Evolutionary conservation across 2,329 filamentous ascomycete species (phyloP).

Genomic region (Podosphaera leucotricha): DNA sequence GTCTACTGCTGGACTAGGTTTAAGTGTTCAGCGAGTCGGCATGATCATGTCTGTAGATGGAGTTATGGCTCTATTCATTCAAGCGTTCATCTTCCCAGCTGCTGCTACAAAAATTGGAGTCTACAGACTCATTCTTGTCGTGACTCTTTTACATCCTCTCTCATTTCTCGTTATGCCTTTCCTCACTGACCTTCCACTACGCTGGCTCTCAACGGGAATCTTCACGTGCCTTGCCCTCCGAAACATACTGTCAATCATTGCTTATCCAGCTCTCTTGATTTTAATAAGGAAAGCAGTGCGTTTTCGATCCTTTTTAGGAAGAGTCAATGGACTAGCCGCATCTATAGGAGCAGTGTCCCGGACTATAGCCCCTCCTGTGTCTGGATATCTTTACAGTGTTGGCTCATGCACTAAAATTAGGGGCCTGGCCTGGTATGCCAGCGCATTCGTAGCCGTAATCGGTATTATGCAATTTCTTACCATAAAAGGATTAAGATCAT

Average conservation of each 20-base stretch:
- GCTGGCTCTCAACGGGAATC: constrained; percentile 30
- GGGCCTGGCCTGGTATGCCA: constrained; percentile 39
- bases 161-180: constrained; percentile 35
- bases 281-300: constrained; percentile 44
- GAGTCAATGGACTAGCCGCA: constrained; percentile 41
- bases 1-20: constrained; percentile 35
- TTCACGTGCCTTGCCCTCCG: constrained; percentile 25
- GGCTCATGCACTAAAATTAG: constrained; percentile 34
- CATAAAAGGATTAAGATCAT: constrained; percentile 7
- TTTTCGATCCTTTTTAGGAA: constrained; percentile 30
- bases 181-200: constrained; percentile 28
- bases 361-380: constrained; percentile 41
- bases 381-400: constrained; percentile 37
- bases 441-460: constrained; percentile 28
- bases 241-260: constrained; percentile 35
- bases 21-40: constrained; percentile 37
- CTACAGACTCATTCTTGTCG: constrained; percentile 30
- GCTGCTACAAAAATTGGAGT: constrained; percentile 34
- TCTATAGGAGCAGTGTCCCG: constrained; percentile 41
- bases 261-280: constrained; percentile 42
- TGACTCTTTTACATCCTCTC: constrained; percentile 35
- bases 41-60: constrained; percentile 36
- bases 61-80: constrained; percentile 32
- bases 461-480: constrained; percentile 36
- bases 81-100: constrained; percentile 35